phyloP scores from a whole-genome alignment of 495 filamentous ascomycete species.

The Astrothelium macrocarpum region DNA sequence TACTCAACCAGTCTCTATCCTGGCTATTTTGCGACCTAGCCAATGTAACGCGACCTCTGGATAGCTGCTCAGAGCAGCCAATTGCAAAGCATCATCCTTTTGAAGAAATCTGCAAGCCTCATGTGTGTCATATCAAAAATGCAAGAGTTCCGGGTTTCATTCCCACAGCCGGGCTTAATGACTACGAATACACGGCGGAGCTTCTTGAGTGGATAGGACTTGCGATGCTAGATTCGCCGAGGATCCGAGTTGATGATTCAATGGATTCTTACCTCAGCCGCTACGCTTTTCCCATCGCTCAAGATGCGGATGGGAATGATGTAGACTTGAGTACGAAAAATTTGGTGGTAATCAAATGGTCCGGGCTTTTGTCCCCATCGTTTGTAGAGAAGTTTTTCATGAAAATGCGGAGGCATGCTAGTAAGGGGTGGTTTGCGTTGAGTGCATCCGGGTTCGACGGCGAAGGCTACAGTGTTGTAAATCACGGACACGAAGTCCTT shows the following conservation, averaged over 20 bases:
- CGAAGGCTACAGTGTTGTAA: conserved; percentile 17
- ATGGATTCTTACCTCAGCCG: conserved; percentile 74
- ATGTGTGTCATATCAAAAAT: background rate
- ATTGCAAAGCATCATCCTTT: conserved; percentile 20
- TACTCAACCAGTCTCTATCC: conserved; percentile 56
- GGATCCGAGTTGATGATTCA: conserved; percentile 53
- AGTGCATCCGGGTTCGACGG: conserved; percentile 25
- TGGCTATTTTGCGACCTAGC: conserved; percentile 73
- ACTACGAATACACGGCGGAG: conserved; percentile 40
- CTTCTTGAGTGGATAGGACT: conserved; percentile 81
- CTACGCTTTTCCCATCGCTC: conserved; percentile 55
- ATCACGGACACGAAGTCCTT: conserved; percentile 8
- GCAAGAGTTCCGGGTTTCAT: conserved; percentile 11
- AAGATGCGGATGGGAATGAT: background rate
- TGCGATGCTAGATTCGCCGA: conserved; percentile 59
- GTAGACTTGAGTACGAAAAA: conserved; percentile 4
- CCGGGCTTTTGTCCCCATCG: conserved; percentile 26
- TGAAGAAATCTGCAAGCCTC: conserved; percentile 2
- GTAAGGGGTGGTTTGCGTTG: conserved; percentile 27
- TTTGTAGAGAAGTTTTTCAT: conserved; percentile 25
- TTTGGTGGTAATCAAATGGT: conserved; percentile 27
- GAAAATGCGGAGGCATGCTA: conserved; percentile 16
- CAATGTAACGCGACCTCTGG: conserved; percentile 7
- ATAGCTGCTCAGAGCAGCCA: conserved; percentile 10
- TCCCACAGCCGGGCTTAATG: background rate